Conservation (phyloP, 2,329 filamentous ascomycete species). For the Rutstroemia sydowiana region DNA sequence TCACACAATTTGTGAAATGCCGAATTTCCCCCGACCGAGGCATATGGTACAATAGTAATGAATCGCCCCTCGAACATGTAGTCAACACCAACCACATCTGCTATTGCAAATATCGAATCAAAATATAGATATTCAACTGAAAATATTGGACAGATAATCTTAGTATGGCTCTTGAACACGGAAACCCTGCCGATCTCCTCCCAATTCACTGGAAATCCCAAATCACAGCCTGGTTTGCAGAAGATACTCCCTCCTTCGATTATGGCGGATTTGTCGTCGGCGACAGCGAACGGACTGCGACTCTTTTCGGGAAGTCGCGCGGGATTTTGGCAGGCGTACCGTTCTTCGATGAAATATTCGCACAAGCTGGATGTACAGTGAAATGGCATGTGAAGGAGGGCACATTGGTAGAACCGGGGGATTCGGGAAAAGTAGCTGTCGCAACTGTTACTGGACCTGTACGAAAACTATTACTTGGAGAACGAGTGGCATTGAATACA, state of each 20-base stretch:
- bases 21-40: too few relatives aligned
- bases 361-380: slow-evolving; percentile 83
- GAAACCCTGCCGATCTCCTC: slow-evolving; percentile 64
- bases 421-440: slow-evolving; percentile 46
- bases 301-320: slow-evolving; percentile 60
- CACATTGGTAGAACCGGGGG: slow-evolving; percentile 52
- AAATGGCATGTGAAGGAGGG: slow-evolving; percentile 83
- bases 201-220: slow-evolving; percentile 77
- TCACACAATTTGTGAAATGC: too few relatives aligned
- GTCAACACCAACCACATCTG: not conserved
- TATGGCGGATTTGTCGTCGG: slow-evolving; percentile 97
- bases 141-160: not conserved
- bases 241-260: slow-evolving; percentile 95
- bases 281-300: slow-evolving; percentile 53
- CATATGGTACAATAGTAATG: too few relatives aligned
- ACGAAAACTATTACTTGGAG: slow-evolving; percentile 70
- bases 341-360: slow-evolving; percentile 92
- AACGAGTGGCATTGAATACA: slow-evolving; percentile 86
- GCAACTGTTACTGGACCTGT: slow-evolving; percentile 84
- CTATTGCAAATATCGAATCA: not conserved
- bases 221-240: slow-evolving; percentile 80
- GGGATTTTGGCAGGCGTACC: slow-evolving; percentile 87
- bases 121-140: not conserved
- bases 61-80: too few relatives aligned
- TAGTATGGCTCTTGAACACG: slow-evolving; percentile 36